Conservation (phyloP, 2,329 filamentous ascomycete genomes). For the Fusarium miscanthi region DNA sequence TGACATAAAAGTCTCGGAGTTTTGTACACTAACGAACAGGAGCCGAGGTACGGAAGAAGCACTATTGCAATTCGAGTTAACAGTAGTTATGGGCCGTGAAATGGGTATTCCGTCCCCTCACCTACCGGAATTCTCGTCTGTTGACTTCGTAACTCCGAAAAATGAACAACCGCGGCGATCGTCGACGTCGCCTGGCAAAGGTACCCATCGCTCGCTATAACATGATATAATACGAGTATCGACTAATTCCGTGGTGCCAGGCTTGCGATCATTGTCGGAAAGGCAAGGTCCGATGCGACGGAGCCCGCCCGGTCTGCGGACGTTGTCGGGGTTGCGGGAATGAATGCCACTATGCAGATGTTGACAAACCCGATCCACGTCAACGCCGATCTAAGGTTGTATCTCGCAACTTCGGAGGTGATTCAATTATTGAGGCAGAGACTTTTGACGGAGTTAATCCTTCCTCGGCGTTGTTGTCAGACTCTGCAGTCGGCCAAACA, state of each 20-base stretch:
- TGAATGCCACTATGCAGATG: not conserved
- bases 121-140: not conserved
- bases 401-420: not conserved
- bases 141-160: not conserved
- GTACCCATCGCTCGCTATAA: not conserved
- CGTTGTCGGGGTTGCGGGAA: not conserved
- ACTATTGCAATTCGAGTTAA: not conserved
- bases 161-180: not conserved
- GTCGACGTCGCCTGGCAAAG: not conserved
- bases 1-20: not conserved
- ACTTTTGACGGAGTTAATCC: not conserved
- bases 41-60: not conserved
- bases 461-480: not conserved
- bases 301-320: not conserved
- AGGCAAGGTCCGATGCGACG: not conserved
- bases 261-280: not conserved
- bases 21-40: not conserved
- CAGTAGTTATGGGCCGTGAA: not conserved
- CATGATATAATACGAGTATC: accelerated
- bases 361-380: not conserved
- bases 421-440: no score
- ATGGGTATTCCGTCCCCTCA: not conserved
- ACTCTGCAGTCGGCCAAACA: not conserved
- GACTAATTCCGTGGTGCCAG: not conserved
- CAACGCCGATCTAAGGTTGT: not conserved